A percentile compares a stretch with the other conserved stretches of the same genome.
phyloP scores from a whole-genome alignment of 192 early-diverging fungal genomes.

The Obelidium mucronatum region DNA sequence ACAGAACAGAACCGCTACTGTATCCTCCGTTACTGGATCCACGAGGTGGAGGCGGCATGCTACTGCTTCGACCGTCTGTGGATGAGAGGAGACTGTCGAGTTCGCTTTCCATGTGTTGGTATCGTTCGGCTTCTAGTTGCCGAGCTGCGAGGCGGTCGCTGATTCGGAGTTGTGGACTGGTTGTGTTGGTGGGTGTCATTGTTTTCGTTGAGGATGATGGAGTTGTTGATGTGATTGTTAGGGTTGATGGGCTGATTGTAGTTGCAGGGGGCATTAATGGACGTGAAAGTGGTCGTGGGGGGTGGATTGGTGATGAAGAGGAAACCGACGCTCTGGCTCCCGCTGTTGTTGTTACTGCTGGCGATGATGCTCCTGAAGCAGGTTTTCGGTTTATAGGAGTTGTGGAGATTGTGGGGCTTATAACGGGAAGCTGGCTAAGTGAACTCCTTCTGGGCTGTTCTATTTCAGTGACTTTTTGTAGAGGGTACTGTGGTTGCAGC shows the following conservation, averaged over 20 bases:
- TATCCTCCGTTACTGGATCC: neutral
- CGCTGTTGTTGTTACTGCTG: neutral
- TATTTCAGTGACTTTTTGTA: neutral
- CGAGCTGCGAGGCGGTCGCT: conserved; percentile 20
- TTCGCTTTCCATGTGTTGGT: conserved; percentile 15
- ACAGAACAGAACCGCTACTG: neutral
- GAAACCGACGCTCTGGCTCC: too few species aligned
- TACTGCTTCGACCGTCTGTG: neutral
- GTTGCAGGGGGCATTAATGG: neutral
- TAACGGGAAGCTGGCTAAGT: neutral
- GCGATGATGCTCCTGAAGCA: neutral
- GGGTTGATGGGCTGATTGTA: neutral
- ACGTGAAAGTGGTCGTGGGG: neutral
- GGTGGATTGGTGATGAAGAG: neutral
- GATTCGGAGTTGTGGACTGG: conserved; percentile 6
- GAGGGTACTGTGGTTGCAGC: neutral
- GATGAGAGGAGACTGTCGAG: conserved; percentile 13
- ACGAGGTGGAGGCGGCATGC: neutral
- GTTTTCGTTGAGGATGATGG: conserved; percentile 1
- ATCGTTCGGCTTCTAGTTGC: conserved; percentile 6
- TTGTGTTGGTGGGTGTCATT: neutral
- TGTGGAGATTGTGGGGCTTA: neutral
- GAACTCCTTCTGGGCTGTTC: neutral
- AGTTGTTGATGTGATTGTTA: neutral
- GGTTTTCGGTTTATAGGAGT: neutral